These are phyloP conservation scores for Phialophora chinensis DNA, from an alignment of 2,329 filamentous ascomycete genomes.

Conservation along the genomic window DNA sequence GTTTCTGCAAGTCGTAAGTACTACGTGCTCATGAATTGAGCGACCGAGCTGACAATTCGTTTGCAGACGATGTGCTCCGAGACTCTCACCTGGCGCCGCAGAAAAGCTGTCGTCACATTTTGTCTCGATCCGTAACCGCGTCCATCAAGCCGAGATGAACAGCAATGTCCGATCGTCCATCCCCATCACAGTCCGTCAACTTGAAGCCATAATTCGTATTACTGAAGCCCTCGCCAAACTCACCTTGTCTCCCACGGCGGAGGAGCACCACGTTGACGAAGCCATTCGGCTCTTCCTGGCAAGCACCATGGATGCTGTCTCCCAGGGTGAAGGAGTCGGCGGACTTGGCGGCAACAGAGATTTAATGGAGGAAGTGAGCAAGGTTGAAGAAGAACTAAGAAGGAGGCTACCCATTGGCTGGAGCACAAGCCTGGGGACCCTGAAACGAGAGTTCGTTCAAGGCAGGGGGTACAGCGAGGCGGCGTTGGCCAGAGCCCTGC, in stretches of 20 bases:
- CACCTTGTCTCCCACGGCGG: conserved; percentile 81
- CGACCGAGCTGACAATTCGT: conserved; percentile 10
- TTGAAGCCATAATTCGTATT: conserved; percentile 96
- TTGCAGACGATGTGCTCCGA: conserved; percentile 82
- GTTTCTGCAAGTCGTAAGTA: conserved; percentile 92
- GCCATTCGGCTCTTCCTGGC: conserved; percentile 96
- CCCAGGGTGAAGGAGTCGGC: conserved; percentile 76
- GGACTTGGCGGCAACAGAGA: conserved; percentile 71
- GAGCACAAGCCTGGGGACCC: conserved; percentile 85
- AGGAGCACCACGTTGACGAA: conserved; percentile 92
- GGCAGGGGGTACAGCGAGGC: conserved; percentile 88
- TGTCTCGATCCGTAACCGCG: conserved; percentile 91
- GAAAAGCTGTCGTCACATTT: conserved; percentile 98
- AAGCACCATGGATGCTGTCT: conserved; percentile 96
- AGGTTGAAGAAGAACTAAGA: conserved; percentile 87
- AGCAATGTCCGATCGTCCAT: conserved; percentile 91
- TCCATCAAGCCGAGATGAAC: conserved; percentile 87
- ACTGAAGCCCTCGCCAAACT: conserved; percentile 95
- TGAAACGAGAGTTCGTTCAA: conserved; percentile 90
- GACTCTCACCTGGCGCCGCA: conserved; percentile 85
- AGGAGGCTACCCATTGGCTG: conserved; percentile 90
- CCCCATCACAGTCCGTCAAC: conserved; percentile 94
- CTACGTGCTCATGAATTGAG: background rate
- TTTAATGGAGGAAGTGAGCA: conserved; percentile 84
- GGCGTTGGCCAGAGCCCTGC: conserved; percentile 79